Base-by-base conservation (phyloP, 148 eudicot genomes). In the Rhododendron henanense region DNA sequence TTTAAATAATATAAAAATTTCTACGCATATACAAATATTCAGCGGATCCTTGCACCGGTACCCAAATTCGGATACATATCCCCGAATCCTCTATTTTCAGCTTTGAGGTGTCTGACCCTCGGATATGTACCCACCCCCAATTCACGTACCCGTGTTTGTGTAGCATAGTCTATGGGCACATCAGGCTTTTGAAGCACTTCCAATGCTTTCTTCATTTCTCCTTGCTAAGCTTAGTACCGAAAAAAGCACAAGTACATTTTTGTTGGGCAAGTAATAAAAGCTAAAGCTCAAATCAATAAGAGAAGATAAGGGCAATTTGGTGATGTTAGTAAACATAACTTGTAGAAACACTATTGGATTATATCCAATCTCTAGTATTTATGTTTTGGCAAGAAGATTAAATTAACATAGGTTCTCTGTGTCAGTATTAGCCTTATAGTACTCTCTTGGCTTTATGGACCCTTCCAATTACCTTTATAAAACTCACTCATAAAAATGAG, bases 171-270 rank as follows among this genome's bases (percentile, higher is more conserved):
- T 85, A 91, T 82, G 28, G 94, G 90, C 87, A 97, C 95, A 85
- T 92, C 90, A 83, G 95, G 94, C 88, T 95, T 97, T 86, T 92
- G 96, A 90, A 97, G 95, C 86, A 94, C 98, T 88, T 93, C 93
- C 90, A 97, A 87, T 47, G 98, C 98, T 91, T 93, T 97, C 92
- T 94, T 97, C 67, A 96, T 98, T 91, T 97, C 99, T 87, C 98
- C 98, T 93, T 94, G 99, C 99, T 97, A 87, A 78, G 83, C 47
- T 81, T 41, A 79, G 35, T 73, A 86, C 79, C 67, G 50, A 59
- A 84, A 77, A 67, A 81, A 51, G 21, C 59, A 77, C 65, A 81
- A 35, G 48, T 69, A 19, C 31, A 10, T 28, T 69, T 69, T 3
- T 69, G 75, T 69, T 69, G 16, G 75, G 37, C 25, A 41, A 21